phyloP scores from a whole-genome alignment of 345 rosid genomes.

The Carallia brachiata region DNA sequence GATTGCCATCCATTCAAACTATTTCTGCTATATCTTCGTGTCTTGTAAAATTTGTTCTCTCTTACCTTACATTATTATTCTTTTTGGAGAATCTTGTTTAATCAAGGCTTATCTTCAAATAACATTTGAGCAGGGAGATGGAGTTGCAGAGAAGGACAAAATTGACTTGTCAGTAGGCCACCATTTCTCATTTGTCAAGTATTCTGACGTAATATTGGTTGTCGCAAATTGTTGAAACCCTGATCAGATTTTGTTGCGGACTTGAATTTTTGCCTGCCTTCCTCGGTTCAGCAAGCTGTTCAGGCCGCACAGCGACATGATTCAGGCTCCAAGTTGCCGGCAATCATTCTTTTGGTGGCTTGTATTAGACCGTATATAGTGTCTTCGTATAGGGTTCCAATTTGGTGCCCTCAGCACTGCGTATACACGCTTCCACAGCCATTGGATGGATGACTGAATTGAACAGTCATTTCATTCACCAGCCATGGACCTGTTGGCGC shows the following conservation, averaged over 20 bases:
- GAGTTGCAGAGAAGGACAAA: neutral
- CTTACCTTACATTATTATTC: slow-evolving; percentile 2
- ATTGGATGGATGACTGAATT: too few relatives aligned
- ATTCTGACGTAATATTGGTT: too few relatives aligned
- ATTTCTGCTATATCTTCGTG: slow-evolving; percentile 8
- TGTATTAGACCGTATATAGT: neutral
- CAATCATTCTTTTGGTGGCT: neutral
- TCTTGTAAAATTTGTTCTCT: slow-evolving; percentile 9
- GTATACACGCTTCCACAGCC: too few relatives aligned
- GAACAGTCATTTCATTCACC: too few relatives aligned
- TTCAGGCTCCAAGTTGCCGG: neutral
- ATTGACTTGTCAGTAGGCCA: neutral
- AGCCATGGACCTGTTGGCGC: too few relatives aligned
- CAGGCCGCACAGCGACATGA: neutral
- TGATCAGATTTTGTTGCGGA: neutral
- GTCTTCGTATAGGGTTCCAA: neutral
- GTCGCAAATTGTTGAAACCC: neutral
- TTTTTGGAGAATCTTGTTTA: slow-evolving; percentile 10
- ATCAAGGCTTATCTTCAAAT: slow-evolving; percentile 5
- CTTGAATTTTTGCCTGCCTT: neutral
- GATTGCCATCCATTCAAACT: slow-evolving; percentile 17
- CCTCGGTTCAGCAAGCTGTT: neutral
- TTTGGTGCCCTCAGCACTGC: too few relatives aligned
- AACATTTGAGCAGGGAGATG: slow-evolving; percentile 4
- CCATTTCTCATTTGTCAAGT: neutral